Evolutionary conservation across 83 land plant species (phyloP), one percentile per base, ranked within the genome.

Genomic region (Isoetes engelmannii): DNA sequence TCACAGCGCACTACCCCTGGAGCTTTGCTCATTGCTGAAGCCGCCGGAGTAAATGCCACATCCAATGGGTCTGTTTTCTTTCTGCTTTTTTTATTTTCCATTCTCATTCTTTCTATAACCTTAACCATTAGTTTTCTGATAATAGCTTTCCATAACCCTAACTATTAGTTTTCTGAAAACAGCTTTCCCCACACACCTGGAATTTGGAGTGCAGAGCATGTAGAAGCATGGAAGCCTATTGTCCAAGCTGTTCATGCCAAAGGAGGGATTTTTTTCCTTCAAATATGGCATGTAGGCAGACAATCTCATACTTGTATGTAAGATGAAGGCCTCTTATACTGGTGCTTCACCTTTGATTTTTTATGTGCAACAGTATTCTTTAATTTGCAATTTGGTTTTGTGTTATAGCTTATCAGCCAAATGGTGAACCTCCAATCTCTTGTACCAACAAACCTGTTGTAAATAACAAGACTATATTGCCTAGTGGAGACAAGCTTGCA

Each of bases 11-110:
- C 72, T 13, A 70, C 46, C 0, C 69, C 71, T 4, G 72, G 72
- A 42, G 69, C 67, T 12, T 44, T 70, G 37, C 69, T 70, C 9
- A 70, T 70, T 9, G 72, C 72, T 12, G 72, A 70, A 47, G 72
- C 72, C 7, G 46, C 72, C 58, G 72, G 72, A 12, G 68, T 70
- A 9, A 57, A 65, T 4, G 71, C 56, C 44, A 70, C 72, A 10
- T 50, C 72, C 0, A 50, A 57, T 45, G 72, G 72, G 72, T 70
- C 43, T 0, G 6, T 0, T 65, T 3, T 12, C 47, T 12, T 18
- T 4, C 12, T 17, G 13, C 12, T 61, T 5, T 1, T 60, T 18
- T 4, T 4, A 28, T 28, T 28, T 28, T 28, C 37, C 37, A 0
- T 28, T 28, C 37, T 28, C 37, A 28, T 28, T 28, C 37, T 28